These are phyloP conservation scores for Fomitopsis serialis DNA, from an alignment of 768 basidiomycete species.

Conservation along the genomic window DNA sequence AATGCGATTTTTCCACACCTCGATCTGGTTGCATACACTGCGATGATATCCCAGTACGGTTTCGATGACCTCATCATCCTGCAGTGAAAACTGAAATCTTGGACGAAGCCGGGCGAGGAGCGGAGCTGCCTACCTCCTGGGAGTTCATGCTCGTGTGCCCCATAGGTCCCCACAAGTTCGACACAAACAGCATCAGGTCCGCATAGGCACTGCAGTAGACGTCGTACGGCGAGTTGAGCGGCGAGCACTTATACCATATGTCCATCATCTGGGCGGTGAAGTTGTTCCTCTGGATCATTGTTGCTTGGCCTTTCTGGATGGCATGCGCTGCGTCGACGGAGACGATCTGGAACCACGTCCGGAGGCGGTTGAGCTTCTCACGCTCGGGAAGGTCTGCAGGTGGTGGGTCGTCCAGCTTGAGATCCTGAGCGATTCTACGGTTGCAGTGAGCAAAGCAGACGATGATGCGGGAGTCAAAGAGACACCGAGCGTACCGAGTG, in stretches of 20 bases:
- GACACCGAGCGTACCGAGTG: conserved; percentile 35
- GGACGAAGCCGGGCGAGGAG: not conserved
- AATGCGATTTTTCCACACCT: not conserved
- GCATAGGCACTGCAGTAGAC: conserved; percentile 44
- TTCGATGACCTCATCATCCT: conserved; percentile 32
- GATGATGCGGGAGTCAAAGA: not conserved
- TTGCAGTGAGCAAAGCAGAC: not conserved
- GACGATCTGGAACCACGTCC: conserved; percentile 69
- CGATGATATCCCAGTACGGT: conserved; percentile 34
- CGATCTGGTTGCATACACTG: conserved; percentile 14
- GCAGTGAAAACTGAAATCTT: not conserved
- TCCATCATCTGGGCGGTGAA: conserved; percentile 45
- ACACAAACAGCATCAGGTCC: conserved; percentile 45
- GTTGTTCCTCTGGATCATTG: conserved; percentile 56
- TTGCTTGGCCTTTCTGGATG: conserved; percentile 65
- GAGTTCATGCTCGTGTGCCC: not conserved
- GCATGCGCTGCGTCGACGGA: conserved; percentile 65
- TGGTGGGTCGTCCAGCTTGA: conserved; percentile 49
- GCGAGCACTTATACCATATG: conserved; percentile 21
- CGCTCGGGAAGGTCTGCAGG: conserved; percentile 38
- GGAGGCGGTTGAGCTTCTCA: conserved; percentile 45
- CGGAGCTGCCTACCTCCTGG: too few species aligned
- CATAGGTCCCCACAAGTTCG: conserved; percentile 25
- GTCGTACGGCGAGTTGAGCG: conserved; percentile 22
- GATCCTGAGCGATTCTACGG: conserved; percentile 58